A percentile compares a stretch with the other conserved stretches of the same genome.
Conservation (phyloP, 2,329 filamentous ascomycete genomes). For the Microsporum canis region DNA sequence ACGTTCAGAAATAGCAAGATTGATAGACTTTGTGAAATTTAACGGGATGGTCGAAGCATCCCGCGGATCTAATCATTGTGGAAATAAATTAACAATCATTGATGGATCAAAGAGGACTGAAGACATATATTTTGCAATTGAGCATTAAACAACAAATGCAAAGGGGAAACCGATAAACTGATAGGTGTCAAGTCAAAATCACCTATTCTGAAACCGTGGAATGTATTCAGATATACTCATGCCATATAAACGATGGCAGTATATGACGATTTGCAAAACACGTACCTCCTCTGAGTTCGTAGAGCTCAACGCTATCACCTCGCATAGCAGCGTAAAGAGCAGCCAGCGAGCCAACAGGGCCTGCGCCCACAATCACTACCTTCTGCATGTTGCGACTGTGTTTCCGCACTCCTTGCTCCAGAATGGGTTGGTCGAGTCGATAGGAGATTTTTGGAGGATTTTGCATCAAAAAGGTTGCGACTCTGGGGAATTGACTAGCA, state of each 20-base stretch:
- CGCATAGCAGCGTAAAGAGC: conserved; percentile 83
- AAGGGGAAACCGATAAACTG: not conserved
- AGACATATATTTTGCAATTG: not conserved
- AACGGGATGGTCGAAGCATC: conserved; percentile 71
- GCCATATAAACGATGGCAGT: not conserved
- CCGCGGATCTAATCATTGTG: conserved; percentile 59
- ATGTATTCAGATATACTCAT: too few relatives aligned
- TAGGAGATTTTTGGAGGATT: not conserved
- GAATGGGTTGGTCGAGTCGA: not conserved
- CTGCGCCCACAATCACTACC: conserved; percentile 77
- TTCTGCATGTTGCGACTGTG: conserved; percentile 42
- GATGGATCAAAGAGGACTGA: not conserved
- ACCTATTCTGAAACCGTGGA: too few relatives aligned
- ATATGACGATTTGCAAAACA: conserved; percentile 13
- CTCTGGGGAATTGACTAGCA: too few relatives aligned
- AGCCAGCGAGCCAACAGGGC: conserved; percentile 83
- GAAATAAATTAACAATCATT: not conserved
- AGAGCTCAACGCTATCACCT: conserved; percentile 83
- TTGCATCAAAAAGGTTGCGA: not conserved
- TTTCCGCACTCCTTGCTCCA: not conserved
- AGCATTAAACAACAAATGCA: not conserved
- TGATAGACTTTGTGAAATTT: conserved; percentile 98
- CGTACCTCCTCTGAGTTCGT: conserved; percentile 83
- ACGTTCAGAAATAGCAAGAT: conserved; percentile 83
- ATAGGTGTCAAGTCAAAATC: not conserved